Base-by-base conservation (phyloP, 345 rosid genomes). In the Erucastrum elatum region DNA sequence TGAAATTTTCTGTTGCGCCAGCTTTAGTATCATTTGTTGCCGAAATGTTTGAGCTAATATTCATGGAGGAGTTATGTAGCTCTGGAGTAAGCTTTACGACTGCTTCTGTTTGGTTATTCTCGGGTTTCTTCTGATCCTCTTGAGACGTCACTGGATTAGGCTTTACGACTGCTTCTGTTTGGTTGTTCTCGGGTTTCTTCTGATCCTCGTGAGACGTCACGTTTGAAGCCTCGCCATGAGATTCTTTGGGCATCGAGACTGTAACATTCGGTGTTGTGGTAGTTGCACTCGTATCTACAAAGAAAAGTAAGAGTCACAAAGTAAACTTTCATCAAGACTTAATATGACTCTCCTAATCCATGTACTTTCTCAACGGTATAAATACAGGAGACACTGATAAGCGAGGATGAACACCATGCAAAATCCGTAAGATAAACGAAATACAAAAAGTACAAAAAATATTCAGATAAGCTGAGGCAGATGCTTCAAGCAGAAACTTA, bases 201-300 rank as follows among this genome's bases (percentile, higher is more conserved):
- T 74, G 84, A 70, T 66, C 80, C 70, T 71, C 91, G 33, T 73
- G 81, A 79, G 66, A 80, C 41, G 92, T 83, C 29, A 76, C 59
- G 68, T 86, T 86, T 66, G 37, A 55, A 0, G 31, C 41, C 4
- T 53, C 66, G 69, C 62, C 83, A 21, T 84, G 84, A 81, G 49
- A 44, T 61, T 80, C 87, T 17, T 76, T 81, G 77, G 87, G 51
- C 49, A 67, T 64, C 10, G 82, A 62, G 77, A 58, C 77, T 16
- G 87, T 75, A 73, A 58, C 76, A 76, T 87, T 87, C 62, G 87
- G 77, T 77, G 77, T 79, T 75, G 87, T 82, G 25, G 86, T 49
- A 71, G 82, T 84, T 80, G 80, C 77, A 70, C 89, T 77, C 64
- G 29, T 70, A 77, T 87, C 99, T 90, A 83, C 84, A 84, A 66